A percentile compares a stretch with the other conserved stretches of the same genome.
Evolutionary conservation across 2,329 filamentous ascomycete genomes (phyloP).

Genomic region (Aspergillus sp.): DNA sequence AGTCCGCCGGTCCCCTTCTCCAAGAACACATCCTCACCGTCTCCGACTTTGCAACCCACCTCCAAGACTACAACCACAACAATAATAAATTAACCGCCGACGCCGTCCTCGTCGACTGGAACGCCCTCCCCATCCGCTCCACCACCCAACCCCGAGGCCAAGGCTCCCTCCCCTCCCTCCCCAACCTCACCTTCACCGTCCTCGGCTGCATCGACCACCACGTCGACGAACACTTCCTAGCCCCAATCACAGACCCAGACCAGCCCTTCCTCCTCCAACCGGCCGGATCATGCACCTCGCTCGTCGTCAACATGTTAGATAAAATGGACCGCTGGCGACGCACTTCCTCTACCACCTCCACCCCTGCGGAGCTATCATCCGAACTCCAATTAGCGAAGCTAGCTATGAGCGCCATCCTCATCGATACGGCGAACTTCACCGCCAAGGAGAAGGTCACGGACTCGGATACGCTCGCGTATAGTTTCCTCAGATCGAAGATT

Average conservation of each 20-base stretch:
- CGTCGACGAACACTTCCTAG: constrained; percentile 58
- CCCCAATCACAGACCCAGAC: constrained; percentile 38
- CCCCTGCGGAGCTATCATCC: constrained; percentile 19
- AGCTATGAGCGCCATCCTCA: constrained; percentile 45
- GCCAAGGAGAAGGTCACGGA: constrained; percentile 49
- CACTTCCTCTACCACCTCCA: background rate
- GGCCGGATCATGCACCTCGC: constrained; percentile 61
- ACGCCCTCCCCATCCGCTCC: constrained; percentile 47
- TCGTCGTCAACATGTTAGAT: constrained; percentile 55
- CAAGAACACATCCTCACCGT: constrained; percentile 44
- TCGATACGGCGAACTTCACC: constrained; percentile 49
- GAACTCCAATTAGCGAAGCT: constrained; percentile 41
- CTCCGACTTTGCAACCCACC: constrained; percentile 36
- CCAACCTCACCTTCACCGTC: constrained; percentile 45
- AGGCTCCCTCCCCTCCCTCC: constrained; percentile 52
- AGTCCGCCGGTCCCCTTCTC: constrained; percentile 29
- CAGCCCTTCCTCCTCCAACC: constrained; percentile 57
- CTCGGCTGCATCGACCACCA: constrained; percentile 64
- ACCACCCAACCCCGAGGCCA: constrained; percentile 47
- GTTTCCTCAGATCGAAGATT: constrained; percentile 57
- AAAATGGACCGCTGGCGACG: constrained; percentile 50
- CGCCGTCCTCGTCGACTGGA: constrained; percentile 49
- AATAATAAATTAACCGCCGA: constrained; percentile 21
- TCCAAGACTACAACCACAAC: constrained; percentile 16
- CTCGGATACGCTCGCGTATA: constrained; percentile 51